Conservation (phyloP, 2,329 filamentous ascomycete genomes). For the Chrysoporthe puriensis region DNA sequence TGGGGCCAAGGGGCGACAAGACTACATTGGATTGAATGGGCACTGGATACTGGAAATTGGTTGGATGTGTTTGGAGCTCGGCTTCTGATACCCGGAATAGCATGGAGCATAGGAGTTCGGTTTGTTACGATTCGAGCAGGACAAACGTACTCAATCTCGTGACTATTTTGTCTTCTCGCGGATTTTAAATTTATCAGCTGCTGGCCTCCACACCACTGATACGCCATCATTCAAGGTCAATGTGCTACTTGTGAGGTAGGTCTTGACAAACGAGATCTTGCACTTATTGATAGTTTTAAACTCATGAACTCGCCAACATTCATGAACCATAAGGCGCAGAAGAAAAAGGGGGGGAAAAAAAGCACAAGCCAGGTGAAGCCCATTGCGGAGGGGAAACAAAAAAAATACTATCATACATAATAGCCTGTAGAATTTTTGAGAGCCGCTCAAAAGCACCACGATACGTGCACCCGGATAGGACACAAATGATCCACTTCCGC, state of each 20-base stretch:
- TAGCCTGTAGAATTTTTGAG: slow-evolving; percentile 1
- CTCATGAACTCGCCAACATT: slow-evolving; percentile 13
- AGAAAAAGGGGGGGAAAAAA: not conserved
- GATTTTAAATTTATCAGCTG: not conserved
- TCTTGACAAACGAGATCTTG: slow-evolving; percentile 12
- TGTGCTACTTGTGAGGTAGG: too few species aligned
- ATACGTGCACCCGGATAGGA: slow-evolving; percentile 9
- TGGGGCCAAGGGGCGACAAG: slow-evolving; percentile 39
- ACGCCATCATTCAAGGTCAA: not conserved
- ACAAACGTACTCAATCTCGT: not conserved
- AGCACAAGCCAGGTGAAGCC: slow-evolving; percentile 3
- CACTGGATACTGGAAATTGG: not conserved
- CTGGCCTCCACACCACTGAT: not conserved
- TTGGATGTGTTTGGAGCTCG: not conserved
- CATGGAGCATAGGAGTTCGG: slow-evolving; percentile 7
- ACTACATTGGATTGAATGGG: not conserved
- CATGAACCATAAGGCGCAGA: slow-evolving; percentile 7
- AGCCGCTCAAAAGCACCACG: slow-evolving; percentile 13
- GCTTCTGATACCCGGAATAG: slow-evolving; percentile 18
- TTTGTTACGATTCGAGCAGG: not conserved
- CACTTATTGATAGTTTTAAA: slow-evolving; percentile 16
- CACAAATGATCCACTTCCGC: not conserved
- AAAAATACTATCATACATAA: slow-evolving; percentile 24
- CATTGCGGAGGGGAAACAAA: slow-evolving; percentile 15
- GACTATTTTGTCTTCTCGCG: not conserved